Base-by-base conservation (phyloP, 192 early-diverging fungal species). In the Rhizophagus clarus region DNA sequence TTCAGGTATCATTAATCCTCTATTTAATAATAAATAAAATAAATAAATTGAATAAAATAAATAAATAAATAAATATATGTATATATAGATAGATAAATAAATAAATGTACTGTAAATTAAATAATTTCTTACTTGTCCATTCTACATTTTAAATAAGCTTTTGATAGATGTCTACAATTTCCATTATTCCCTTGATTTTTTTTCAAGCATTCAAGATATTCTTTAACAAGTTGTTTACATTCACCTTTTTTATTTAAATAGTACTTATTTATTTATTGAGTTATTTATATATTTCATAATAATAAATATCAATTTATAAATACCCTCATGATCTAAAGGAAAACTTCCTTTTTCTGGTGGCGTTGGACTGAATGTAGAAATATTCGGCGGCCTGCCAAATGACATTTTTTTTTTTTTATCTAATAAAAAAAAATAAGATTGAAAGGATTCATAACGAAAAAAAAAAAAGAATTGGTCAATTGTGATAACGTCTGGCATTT, bases 281-380 rank as follows among this genome's bases (percentile, higher is more conserved):
- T 2, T 34, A 5, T 34, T 4, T 34, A 34, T 34, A n/a, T n/a
- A n/a, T 34, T 34, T 40, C 37, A 40, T 20, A 60, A 29, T 62
- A 74, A 74, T 42, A 61, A 42, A 47, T 76, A 60, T 60, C 20
- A 2, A 51, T 14, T 17, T 26, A 17, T 34, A 22, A 26, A 66
- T 87, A 87, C 92, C 93, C 56, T 90, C 91, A 76, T 96, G 91
- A 83, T 98, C 97, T 60, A 98, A 83, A 17, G 95, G 97, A 81
- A 98, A 98, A 77, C 94, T 94, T 64, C 97, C 97, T 37, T 93
- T 89, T 76, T 94, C 93, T 31, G 97, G 97, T 15, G 97, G 93
- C 17, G 88, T 88, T 17, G 89, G 85, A 0, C 88, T 87, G 61
- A 88, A 90, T 56, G 94, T 88, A 22, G 85, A 84, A 62, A 90